phyloP scores from a whole-genome alignment of 2,329 filamentous ascomycete genomes.

The Plectosphaerella plurivora region DNA sequence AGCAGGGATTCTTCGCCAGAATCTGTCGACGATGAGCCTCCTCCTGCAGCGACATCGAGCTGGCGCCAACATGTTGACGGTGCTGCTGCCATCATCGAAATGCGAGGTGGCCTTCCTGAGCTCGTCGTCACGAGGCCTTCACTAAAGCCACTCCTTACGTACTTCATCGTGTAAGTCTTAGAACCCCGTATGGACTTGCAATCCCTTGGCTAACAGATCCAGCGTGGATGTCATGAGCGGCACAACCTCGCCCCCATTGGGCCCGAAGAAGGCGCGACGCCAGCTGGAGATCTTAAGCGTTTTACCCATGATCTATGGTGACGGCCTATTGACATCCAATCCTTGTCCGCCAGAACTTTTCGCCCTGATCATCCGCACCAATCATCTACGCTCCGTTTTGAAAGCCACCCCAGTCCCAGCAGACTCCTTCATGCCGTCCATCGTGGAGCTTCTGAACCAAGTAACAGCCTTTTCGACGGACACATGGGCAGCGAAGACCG shows the following conservation, averaged over 20 bases:
- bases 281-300: conserved; percentile 10
- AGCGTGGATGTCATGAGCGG: conserved; percentile 12
- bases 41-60: conserved; percentile 10
- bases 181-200: background rate
- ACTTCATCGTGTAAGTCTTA: conserved; percentile 9
- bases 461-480: conserved; percentile 15
- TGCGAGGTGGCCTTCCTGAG: conserved; percentile 7
- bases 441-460: conserved; percentile 7
- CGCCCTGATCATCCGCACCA: conserved; percentile 14
- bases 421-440: background rate
- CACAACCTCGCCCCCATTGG: conserved; percentile 8
- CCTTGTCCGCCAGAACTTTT: conserved; percentile 15
- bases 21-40: background rate
- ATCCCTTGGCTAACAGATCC: background rate
- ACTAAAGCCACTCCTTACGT: conserved; percentile 7
- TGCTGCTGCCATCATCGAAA: conserved; percentile 9
- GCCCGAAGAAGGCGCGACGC: conserved; percentile 1
- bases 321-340: conserved; percentile 13
- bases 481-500: conserved; percentile 6
- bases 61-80: conserved; percentile 13
- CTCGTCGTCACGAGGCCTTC: conserved; percentile 1
- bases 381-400: conserved; percentile 12
- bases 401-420: conserved; percentile 1
- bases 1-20: background rate
- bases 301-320: conserved; percentile 10